Percentiles rank a stretch among this genome's conserved stretches.
Conservation (phyloP, 371 early-diverging fungal species). For the Capillidium heterosporum region DNA sequence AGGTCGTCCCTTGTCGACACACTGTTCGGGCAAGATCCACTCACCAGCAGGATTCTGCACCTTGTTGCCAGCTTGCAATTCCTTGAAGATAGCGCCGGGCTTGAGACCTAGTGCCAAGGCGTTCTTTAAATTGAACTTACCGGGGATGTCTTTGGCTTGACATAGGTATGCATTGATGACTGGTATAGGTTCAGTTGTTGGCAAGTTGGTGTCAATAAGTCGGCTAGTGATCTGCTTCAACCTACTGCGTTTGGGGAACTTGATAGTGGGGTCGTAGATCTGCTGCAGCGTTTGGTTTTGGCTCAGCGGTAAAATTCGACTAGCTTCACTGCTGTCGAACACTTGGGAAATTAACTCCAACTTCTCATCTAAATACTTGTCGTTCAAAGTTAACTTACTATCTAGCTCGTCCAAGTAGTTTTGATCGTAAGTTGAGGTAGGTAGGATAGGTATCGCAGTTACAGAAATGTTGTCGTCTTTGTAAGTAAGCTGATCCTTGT, state of each 20-base stretch:
- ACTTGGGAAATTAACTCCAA: neutral
- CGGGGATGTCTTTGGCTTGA: conserved; percentile 51
- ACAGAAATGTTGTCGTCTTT: conserved; percentile 40
- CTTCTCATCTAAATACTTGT: neutral
- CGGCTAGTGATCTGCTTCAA: neutral
- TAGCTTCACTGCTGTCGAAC: no score
- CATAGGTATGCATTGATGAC: conserved; percentile 50
- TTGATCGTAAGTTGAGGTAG: conserved; percentile 10
- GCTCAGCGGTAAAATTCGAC: no score
- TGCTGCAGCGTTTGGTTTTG: no score
- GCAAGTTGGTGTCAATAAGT: conserved; percentile 14
- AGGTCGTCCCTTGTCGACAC: conserved; percentile 30
- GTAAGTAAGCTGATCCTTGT: conserved; percentile 12
- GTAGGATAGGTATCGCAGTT: conserved; percentile 30
- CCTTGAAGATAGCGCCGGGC: conserved; percentile 45
- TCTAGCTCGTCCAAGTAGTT: neutral
- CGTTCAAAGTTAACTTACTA: neutral
- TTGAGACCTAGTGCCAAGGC: conserved; percentile 59
- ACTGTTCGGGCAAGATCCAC: conserved; percentile 51
- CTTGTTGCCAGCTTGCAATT: conserved; percentile 42
- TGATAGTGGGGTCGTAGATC: neutral
- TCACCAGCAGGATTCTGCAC: conserved; percentile 48
- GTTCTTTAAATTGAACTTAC: conserved; percentile 60
- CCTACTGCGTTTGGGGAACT: neutral
- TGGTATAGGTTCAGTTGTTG: conserved; percentile 20